phyloP scores from a whole-genome alignment of 2,329 filamentous ascomycete genomes.

The Aspergillus sergii region DNA sequence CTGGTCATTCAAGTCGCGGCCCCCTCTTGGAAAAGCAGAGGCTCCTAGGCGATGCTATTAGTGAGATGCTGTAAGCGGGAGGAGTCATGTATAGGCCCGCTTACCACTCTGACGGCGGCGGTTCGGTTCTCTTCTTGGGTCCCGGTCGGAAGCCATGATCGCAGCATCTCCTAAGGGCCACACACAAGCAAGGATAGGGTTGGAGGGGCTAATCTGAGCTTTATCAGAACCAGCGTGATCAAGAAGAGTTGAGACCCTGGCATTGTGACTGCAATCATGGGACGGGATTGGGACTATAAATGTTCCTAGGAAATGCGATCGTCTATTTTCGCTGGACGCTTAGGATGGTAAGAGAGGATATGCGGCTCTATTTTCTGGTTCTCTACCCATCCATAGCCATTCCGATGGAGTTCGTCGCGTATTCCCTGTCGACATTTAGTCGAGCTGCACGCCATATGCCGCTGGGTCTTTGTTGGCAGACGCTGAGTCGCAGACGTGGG shows the following conservation, averaged over 20 bases:
- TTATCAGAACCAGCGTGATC: not conserved
- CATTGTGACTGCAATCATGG: not conserved
- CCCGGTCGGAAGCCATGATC: not conserved
- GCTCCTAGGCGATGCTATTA: not conserved
- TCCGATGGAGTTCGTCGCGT: not conserved
- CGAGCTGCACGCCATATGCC: not conserved
- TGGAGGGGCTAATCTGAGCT: not conserved
- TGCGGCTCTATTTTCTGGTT: not conserved
- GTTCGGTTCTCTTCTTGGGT: not conserved
- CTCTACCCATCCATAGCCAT: not conserved
- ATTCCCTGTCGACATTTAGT: not conserved
- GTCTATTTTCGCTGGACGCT: not conserved
- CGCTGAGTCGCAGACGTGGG: constrained; percentile 2
- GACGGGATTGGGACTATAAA: not conserved
- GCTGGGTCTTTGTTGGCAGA: constrained; percentile 4
- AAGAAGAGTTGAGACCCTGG: too few species aligned
- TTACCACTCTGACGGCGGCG: not conserved
- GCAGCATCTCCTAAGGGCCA: not conserved
- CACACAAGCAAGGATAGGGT: not conserved
- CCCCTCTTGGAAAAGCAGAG: not conserved
- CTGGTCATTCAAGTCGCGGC: not conserved
- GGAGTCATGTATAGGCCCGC: not conserved
- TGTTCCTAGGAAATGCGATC: not conserved
- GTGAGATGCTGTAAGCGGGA: not conserved
- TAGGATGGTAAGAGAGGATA: not conserved